A percentile compares a stretch with the other conserved stretches of the same genome.
These are phyloP conservation scores for Shiraia sp. DNA, from an alignment of 2,329 filamentous ascomycete species.

Conservation along the genomic window DNA sequence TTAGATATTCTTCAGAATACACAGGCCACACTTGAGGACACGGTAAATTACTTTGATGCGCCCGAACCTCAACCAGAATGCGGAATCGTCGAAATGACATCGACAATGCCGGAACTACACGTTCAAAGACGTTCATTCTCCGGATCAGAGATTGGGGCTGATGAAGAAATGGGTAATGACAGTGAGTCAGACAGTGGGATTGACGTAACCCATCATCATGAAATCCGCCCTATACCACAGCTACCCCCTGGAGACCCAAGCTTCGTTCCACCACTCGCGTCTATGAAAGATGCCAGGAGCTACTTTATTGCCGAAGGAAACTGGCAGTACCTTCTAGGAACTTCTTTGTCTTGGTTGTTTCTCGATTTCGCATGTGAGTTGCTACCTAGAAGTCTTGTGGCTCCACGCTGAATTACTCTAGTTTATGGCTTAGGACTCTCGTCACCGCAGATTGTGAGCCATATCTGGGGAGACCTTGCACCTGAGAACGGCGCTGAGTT, in stretches of 20 bases:
- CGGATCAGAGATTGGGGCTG: slow-evolving; percentile 31
- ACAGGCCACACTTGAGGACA: slow-evolving; percentile 37
- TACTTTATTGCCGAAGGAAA: slow-evolving; percentile 43
- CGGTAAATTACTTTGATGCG: slow-evolving; percentile 35
- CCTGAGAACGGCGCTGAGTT: slow-evolving; percentile 4
- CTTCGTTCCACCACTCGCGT: slow-evolving; percentile 48
- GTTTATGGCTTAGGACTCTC: slow-evolving; percentile 42
- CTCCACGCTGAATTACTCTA: slow-evolving; percentile 4
- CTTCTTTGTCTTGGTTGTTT: slow-evolving; percentile 41
- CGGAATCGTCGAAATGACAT: slow-evolving; percentile 35
- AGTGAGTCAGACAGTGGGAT: slow-evolving; percentile 27
- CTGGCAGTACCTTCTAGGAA: slow-evolving; percentile 44
- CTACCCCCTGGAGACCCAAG: slow-evolving; percentile 48
- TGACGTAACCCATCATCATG: slow-evolving; percentile 11
- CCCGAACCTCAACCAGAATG: slow-evolving; percentile 28
- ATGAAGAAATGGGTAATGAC: slow-evolving; percentile 29
- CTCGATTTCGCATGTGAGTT: slow-evolving; percentile 40
- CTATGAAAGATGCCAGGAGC: slow-evolving; percentile 33
- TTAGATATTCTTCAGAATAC: slow-evolving; percentile 45
- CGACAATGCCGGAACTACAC: slow-evolving; percentile 8
- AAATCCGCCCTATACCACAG: slow-evolving; percentile 3
- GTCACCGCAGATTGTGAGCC: slow-evolving; percentile 40
- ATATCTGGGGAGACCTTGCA: slow-evolving; percentile 34
- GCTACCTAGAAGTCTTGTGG: no score
- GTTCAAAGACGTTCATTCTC: slow-evolving; percentile 18